Conservation (phyloP, 225 moss, liverwort and hornwort genomes). For the Pleurozium schreberi region DNA sequence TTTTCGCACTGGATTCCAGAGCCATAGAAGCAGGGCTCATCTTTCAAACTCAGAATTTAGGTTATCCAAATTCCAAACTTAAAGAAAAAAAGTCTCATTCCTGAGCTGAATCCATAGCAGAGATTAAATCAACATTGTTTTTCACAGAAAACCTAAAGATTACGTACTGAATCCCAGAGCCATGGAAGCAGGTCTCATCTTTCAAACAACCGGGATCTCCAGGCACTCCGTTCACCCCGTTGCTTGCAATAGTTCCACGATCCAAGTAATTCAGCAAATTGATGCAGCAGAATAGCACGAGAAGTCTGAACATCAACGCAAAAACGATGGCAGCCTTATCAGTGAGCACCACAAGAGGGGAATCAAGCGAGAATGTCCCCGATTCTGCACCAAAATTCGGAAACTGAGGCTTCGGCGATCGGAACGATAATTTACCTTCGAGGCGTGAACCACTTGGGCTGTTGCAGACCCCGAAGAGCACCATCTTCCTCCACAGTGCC, state of each 20-base stretch:
- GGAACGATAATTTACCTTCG: not conserved
- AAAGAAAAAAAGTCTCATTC: not conserved
- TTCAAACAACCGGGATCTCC: constrained; percentile 31
- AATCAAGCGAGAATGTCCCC: not conserved
- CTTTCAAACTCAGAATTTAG: not conserved
- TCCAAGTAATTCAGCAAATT: constrained; percentile 56
- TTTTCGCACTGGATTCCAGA: not conserved
- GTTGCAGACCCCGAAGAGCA: not conserved
- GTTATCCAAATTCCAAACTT: not conserved
- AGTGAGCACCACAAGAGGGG: not conserved
- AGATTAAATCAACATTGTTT: not conserved
- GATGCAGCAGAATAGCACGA: constrained; percentile 39
- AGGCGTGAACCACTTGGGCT: constrained; percentile 6
- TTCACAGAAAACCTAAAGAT: not conserved
- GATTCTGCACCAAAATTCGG: not conserved
- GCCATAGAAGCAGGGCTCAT: not conserved
- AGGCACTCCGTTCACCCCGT: constrained; percentile 44
- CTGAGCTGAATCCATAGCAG: not conserved
- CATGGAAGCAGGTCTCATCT: constrained; percentile 17
- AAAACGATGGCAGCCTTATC: not conserved
- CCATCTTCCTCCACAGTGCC: not conserved
- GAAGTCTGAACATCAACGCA: constrained; percentile 14
- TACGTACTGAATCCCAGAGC: constrained; percentile 19
- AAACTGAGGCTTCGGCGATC: not conserved
- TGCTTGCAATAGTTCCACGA: constrained; percentile 52